These are phyloP conservation scores for Alternaria triticina DNA, from an alignment of 2,329 filamentous ascomycete genomes.

Conservation along the genomic window DNA sequence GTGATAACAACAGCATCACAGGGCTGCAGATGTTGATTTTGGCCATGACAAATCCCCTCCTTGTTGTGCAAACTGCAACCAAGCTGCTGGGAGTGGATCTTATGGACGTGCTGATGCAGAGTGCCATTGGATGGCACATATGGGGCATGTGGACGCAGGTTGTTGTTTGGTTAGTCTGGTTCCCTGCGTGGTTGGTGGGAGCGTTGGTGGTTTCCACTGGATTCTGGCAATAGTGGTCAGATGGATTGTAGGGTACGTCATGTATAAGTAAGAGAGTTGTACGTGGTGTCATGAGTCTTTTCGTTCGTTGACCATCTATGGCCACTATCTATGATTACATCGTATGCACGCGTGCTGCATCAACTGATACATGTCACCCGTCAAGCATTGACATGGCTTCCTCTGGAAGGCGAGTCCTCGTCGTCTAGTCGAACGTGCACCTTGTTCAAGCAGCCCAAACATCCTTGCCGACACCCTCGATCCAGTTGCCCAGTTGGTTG, in stretches of 20 bases:
- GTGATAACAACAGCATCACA: conserved; percentile 11
- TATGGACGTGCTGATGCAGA: conserved; percentile 68
- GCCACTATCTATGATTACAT: conserved; percentile 29
- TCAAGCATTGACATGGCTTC: neutral
- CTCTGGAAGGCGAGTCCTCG: neutral
- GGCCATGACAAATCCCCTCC: conserved; percentile 40
- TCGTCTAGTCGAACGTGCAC: neutral
- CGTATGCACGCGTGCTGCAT: conserved; percentile 9
- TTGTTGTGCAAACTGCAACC: conserved; percentile 39
- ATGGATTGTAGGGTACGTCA: neutral
- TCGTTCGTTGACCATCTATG: conserved; percentile 19
- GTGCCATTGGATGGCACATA: conserved; percentile 86
- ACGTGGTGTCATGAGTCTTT: conserved; percentile 12
- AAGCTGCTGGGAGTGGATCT: conserved; percentile 47
- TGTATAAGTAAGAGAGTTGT: neutral
- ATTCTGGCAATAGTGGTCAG: conserved; percentile 12
- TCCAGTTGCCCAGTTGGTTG: conserved; percentile 96
- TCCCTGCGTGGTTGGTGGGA: conserved; percentile 84
- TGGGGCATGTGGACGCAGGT: conserved; percentile 90
- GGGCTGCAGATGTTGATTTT: conserved; percentile 26
- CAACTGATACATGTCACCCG: conserved; percentile 6
- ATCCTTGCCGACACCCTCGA: conserved; percentile 90
- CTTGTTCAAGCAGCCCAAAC: conserved; percentile 78
- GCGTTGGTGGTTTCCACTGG: conserved; percentile 39
- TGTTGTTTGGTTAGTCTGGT: conserved; percentile 94